Conservation (phyloP, 1,284 basidiomycete species). For the Calocybe gambosa region DNA sequence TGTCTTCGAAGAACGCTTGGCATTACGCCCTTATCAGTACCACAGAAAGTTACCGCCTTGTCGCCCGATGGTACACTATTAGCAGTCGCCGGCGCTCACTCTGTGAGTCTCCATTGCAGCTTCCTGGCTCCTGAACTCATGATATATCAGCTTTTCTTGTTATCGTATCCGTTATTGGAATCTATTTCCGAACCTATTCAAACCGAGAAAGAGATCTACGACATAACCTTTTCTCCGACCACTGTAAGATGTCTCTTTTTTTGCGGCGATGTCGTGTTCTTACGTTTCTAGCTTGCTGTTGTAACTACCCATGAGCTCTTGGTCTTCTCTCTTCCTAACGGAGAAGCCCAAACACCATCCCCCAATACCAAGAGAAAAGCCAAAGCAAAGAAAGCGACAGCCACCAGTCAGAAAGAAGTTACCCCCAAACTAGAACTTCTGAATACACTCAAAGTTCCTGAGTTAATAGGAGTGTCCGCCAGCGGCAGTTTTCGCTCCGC, state of each 20-base stretch:
- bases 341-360: constrained; percentile 17
- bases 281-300: constrained; percentile 47
- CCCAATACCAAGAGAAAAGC: constrained; percentile 37
- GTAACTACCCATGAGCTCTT: constrained; percentile 57
- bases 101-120: constrained; percentile 37
- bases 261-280: neutral
- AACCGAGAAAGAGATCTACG: constrained; percentile 68
- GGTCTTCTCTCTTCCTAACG: constrained; percentile 46
- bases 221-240: constrained; percentile 57
- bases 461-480: constrained; percentile 39
- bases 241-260: constrained; percentile 18
- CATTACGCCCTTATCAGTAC: neutral
- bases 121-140: constrained; percentile 4
- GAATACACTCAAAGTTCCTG: constrained; percentile 49
- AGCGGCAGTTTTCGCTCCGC: constrained; percentile 71
- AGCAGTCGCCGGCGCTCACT: constrained; percentile 57
- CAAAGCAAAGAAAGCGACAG: constrained; percentile 33
- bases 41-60: constrained; percentile 72
- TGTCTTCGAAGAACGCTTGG: neutral
- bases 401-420: constrained; percentile 8
- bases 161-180: constrained; percentile 61
- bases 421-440: constrained; percentile 36
- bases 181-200: constrained; percentile 43
- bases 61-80: constrained; percentile 59
- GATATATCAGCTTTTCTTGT: constrained; percentile 54